Evolutionary conservation across 345 rosid genomes (phyloP).

Genomic region (Gossypium thurberi): DNA sequence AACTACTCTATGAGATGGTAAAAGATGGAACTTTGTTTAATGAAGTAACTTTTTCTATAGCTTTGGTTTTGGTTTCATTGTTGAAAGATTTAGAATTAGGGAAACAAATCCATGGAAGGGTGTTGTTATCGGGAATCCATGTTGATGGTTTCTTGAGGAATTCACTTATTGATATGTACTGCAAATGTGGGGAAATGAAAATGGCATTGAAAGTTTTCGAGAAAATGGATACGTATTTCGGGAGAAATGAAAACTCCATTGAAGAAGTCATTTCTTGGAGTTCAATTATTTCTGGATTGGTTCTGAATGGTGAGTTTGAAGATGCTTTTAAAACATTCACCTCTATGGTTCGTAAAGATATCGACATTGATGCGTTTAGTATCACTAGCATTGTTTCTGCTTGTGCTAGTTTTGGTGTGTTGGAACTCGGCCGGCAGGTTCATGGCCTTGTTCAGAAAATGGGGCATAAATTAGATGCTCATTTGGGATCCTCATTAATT

Average conservation of each 20-base stretch:
- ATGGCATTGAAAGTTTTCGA: slow-evolving; percentile 24
- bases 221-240: slow-evolving; percentile 7
- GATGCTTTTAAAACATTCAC: slow-evolving; percentile 32
- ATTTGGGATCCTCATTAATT: slow-evolving; percentile 37
- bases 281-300: slow-evolving; percentile 49
- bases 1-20: slow-evolving; percentile 36
- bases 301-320: slow-evolving; percentile 30
- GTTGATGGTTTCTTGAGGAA: slow-evolving; percentile 30
- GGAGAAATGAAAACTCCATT: slow-evolving; percentile 9
- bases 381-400: slow-evolving; percentile 46
- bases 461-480: slow-evolving; percentile 41
- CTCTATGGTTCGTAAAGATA: slow-evolving; percentile 26
- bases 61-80: slow-evolving; percentile 39
- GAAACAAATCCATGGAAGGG: slow-evolving; percentile 36
- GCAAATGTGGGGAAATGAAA: slow-evolving; percentile 40
- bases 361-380: slow-evolving; percentile 31
- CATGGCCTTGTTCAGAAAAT: slow-evolving; percentile 41
- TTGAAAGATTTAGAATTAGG: slow-evolving; percentile 29
- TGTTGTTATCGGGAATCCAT: slow-evolving; percentile 24
- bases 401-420: slow-evolving; percentile 33
- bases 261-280: slow-evolving; percentile 34
- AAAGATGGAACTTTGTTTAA: slow-evolving; percentile 26
- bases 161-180: slow-evolving; percentile 46
- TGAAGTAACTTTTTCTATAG: slow-evolving; percentile 32
- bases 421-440: slow-evolving; percentile 34